Conservation (phyloP, 768 basidiomycete genomes). For the Tubosaeta sp. region DNA sequence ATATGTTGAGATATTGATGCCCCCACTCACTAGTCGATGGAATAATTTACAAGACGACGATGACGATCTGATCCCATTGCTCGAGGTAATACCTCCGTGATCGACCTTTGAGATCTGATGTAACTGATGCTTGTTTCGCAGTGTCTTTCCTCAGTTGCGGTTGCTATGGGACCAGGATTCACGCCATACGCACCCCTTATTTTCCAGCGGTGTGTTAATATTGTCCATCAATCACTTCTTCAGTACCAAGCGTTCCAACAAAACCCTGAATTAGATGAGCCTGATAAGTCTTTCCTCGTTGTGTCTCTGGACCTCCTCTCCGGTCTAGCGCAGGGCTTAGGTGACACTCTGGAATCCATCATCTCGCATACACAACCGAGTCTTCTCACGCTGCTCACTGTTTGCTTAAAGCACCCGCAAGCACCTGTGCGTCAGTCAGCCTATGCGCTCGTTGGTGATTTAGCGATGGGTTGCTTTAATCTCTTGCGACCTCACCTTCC, state of each 20-base stretch:
- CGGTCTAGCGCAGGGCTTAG: slow-evolving; percentile 92
- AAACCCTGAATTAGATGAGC: slow-evolving; percentile 88
- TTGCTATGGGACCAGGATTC: slow-evolving; percentile 91
- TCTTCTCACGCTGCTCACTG: slow-evolving; percentile 73
- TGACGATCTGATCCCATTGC: slow-evolving; percentile 86
- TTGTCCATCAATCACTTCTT: slow-evolving; percentile 79
- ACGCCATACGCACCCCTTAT: slow-evolving; percentile 84
- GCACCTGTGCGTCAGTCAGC: slow-evolving; percentile 94
- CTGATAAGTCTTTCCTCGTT: slow-evolving; percentile 95
- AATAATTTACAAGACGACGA: slow-evolving; percentile 87
- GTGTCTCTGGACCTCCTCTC: slow-evolving; percentile 97
- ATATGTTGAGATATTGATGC: slow-evolving; percentile 95
- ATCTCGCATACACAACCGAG: slow-evolving; percentile 70
- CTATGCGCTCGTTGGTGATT: slow-evolving; percentile 96
- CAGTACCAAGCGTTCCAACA: slow-evolving; percentile 86
- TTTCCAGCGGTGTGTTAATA: slow-evolving; percentile 83
- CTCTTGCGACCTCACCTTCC: slow-evolving; percentile 83
- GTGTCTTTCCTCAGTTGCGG: slow-evolving; percentile 97
- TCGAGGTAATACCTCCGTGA: slow-evolving; percentile 65
- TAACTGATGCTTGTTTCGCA: slow-evolving; percentile 28
- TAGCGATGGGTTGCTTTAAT: slow-evolving; percentile 93
- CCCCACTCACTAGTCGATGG: slow-evolving; percentile 88
- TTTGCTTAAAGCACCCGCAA: slow-evolving; percentile 94
- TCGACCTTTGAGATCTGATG: neutral
- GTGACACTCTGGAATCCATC: slow-evolving; percentile 68